Evolutionary conservation across 1,284 basidiomycete genomes (phyloP).

Genomic region (Ceratobasidium theobromae): DNA sequence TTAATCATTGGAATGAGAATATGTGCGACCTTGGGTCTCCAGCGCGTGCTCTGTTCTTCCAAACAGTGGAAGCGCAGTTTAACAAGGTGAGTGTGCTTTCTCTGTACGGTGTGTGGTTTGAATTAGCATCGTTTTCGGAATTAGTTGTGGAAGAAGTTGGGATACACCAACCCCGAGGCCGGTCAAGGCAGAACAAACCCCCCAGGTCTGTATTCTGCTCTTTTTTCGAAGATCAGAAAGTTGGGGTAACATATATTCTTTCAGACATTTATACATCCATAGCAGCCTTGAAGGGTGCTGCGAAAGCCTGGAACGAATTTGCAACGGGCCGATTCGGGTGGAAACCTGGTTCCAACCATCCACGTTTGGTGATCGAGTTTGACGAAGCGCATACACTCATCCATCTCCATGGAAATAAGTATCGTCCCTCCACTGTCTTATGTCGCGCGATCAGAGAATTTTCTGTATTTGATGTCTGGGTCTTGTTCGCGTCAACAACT

Average conservation of each 20-base stretch:
- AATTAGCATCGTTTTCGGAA: no score
- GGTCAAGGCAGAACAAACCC: no score
- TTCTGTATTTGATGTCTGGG: background rate
- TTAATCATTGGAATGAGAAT: background rate
- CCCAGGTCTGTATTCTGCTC: no score
- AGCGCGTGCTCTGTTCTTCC: no score
- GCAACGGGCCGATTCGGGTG: background rate
- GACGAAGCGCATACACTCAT: background rate
- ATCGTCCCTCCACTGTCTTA: background rate
- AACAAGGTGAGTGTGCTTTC: no score
- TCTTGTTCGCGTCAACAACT: constrained; percentile 1
- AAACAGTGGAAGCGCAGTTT: no score
- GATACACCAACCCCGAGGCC: no score
- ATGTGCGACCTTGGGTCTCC: background rate
- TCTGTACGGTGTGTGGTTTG: no score
- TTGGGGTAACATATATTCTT: no score
- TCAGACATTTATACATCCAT: no score
- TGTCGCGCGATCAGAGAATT: background rate
- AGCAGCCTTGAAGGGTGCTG: background rate
- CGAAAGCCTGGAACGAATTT: background rate
- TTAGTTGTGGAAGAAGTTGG: no score
- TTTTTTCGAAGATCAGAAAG: no score
- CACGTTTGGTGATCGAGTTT: background rate
- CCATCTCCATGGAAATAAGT: background rate
- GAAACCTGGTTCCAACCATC: background rate